Evolutionary conservation across 2,329 filamentous ascomycete genomes (phyloP).

Genomic region (Cladosporium sp.): DNA sequence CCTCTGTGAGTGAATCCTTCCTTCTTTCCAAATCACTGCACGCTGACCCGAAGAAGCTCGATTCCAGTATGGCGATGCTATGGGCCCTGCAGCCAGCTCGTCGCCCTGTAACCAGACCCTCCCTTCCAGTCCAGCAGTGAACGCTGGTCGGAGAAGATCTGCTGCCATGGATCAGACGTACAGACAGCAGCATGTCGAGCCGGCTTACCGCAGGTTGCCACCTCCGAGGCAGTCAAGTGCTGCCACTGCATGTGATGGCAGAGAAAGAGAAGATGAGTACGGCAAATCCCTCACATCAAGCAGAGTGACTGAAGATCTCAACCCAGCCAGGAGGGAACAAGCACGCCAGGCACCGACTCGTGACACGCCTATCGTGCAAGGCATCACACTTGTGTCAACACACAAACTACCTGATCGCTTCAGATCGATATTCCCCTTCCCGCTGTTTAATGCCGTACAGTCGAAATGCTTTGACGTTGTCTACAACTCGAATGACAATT

Average conservation of each 20-base stretch:
- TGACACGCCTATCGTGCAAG: slow-evolving; percentile 46
- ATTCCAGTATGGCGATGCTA: slow-evolving; percentile 25
- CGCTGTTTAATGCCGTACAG: slow-evolving; percentile 76
- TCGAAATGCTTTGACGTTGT: slow-evolving; percentile 69
- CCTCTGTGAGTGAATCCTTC: background rate
- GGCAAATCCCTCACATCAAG: background rate
- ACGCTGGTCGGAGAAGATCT: slow-evolving; percentile 25
- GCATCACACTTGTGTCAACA: slow-evolving; percentile 57
- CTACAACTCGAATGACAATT: slow-evolving; percentile 67
- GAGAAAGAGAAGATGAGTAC: background rate
- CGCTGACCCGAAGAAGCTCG: slow-evolving; percentile 11
- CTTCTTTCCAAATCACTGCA: too few species aligned
- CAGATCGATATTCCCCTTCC: slow-evolving; percentile 66
- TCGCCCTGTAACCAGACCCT: slow-evolving; percentile 20
- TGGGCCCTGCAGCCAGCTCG: slow-evolving; percentile 28
- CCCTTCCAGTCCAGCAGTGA: slow-evolving; percentile 39
- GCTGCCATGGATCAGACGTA: background rate
- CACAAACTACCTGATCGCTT: slow-evolving; percentile 65
- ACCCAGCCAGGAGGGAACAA: background rate
- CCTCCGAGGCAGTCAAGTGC: background rate
- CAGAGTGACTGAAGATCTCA: background rate
- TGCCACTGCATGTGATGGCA: background rate
- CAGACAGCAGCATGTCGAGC: background rate
- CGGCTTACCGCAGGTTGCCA: background rate
- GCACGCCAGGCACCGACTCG: background rate